Evolutionary conservation across 192 early-diverging fungal genomes (phyloP).

Genomic region (Mortierella claussenii): DNA sequence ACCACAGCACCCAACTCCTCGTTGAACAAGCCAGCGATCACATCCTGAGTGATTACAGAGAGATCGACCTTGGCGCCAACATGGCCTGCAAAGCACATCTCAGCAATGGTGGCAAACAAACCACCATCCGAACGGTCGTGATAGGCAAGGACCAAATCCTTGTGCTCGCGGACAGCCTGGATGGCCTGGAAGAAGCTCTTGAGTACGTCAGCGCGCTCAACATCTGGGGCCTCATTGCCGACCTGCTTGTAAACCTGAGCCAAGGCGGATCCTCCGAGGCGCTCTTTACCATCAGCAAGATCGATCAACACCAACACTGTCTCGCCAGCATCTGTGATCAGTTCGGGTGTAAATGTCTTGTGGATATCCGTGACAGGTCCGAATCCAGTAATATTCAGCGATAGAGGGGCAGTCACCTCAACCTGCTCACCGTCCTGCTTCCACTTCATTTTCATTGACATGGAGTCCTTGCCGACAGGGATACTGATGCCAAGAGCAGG

Average conservation of each 20-base stretch:
- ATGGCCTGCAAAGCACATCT: constrained; percentile 98
- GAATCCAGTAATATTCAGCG: constrained; percentile 94
- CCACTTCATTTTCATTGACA: constrained; percentile 99
- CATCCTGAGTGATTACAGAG: constrained; percentile 57
- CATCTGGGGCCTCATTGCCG: constrained; percentile 87
- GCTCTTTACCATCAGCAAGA: constrained; percentile 81
- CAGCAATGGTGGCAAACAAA: constrained; percentile 88
- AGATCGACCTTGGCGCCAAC: constrained; percentile 81
- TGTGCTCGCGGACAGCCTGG: constrained; percentile 60
- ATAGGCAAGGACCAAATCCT: constrained; percentile 84
- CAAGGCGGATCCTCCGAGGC: constrained; percentile 93
- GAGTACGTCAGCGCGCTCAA: constrained; percentile 76
- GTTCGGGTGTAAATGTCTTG: constrained; percentile 90
- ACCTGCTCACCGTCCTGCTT: constrained; percentile 54
- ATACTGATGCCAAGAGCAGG: constrained; percentile 92
- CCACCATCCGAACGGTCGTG: constrained; percentile 99
- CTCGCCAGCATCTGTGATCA: constrained; percentile 60
- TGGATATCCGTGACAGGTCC: constrained; percentile 88
- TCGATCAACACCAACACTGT: constrained; percentile 89
- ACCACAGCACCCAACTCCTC: constrained; percentile 99
- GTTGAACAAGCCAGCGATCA: constrained; percentile 84
- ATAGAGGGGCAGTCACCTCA: constrained; percentile 89
- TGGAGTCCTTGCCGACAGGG: constrained; percentile 99
- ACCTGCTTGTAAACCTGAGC: constrained; percentile 94
- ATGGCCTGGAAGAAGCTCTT: constrained; percentile 85